Conservation (phyloP, 2,329 filamentous ascomycete species). For the Epicoccum nigrum region DNA sequence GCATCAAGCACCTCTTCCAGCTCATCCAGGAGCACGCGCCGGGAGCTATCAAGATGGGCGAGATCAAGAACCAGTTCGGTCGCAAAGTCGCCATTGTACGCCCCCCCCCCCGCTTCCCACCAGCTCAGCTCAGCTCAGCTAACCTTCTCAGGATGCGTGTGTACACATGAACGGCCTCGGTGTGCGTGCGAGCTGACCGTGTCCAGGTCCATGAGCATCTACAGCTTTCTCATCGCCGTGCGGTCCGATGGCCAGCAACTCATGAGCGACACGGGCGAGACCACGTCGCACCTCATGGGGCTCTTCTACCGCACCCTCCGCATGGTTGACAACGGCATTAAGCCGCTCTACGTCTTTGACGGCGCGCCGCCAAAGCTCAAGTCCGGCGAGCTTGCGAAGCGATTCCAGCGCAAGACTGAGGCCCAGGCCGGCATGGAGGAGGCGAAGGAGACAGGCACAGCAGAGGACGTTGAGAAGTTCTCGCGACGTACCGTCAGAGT, state of each 20-base stretch:
- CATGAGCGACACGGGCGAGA: constrained; percentile 92
- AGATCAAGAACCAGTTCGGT: constrained; percentile 99
- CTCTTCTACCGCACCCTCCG: constrained; percentile 99
- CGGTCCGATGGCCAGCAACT: constrained; percentile 96
- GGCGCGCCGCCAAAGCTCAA: constrained; percentile 97
- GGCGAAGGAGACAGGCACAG: constrained; percentile 95
- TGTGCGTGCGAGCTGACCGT: constrained; percentile 17
- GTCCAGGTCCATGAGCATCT: constrained; percentile 91
- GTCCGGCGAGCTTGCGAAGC: constrained; percentile 94
- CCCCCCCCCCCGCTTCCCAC: no score
- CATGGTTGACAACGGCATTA: constrained; percentile 98
- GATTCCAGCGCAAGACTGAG: constrained; percentile 92
- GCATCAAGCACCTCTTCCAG: constrained; percentile 54
- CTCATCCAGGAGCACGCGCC: constrained; percentile 78
- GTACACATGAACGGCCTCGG: constrained; percentile 6
- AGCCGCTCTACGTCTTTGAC: constrained; percentile 97
- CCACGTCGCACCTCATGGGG: constrained; percentile 97
- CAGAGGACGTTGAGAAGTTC: constrained; percentile 98
- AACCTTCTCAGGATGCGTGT: constrained; percentile 55
- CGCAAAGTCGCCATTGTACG: constrained; percentile 96
- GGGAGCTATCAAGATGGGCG: constrained; percentile 92
- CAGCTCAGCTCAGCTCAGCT: no score
- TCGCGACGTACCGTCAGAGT: constrained; percentile 90
- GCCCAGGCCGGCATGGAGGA: constrained; percentile 90
- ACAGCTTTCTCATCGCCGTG: constrained; percentile 97